Base-by-base conservation (phyloP, 345 rosid genomes). In the Syzygium grande region DNA sequence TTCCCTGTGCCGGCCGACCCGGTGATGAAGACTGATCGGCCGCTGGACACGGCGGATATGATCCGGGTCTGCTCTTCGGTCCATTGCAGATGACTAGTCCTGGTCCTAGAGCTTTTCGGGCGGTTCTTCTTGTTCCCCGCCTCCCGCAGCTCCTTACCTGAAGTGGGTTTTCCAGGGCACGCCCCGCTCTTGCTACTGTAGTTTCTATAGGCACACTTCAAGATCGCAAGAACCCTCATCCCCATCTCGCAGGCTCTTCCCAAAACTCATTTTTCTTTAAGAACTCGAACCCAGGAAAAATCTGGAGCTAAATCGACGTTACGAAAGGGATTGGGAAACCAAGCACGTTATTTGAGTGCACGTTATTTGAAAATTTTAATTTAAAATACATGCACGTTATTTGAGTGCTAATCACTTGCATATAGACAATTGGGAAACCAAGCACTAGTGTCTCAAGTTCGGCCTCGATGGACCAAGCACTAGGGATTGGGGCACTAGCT, bases 1-100 rank as follows among this genome's bases (percentile, higher is more conserved):
- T 92, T 92, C 46, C 92, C 92, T 11, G 93, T 91, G 41, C 93
- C 92, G 2, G 92, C 93, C 43, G 91, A 88, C 29, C 93, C 93
- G 15, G 92, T 89, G 65, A 86, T 84, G 63, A 92, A 92, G 55
- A 91, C 90, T 0, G 92, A 91, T 3, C 2, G 25, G 43, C 93
- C 93, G 9, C 58, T 0, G 16, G 85, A 46, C 38, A 90, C 78
- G 63, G 85, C 84, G 84, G 84, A 53, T 87, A 91, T 52, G 30
- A 90, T 85, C 16, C 88, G 43, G 77, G 54, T 27, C 87, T 92
- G 93, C n/a, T 92, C 93, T 27, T 88, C 87, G 19, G 90, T 88
- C 93, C 91, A 92, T 63, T 88, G 14, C 27, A 73, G 38, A 19
- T 5, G 83, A 22, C 83, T 41, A 38, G 88, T 51, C 46, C 52